Conservation (phyloP, 2,329 filamentous ascomycete genomes). For the Pseudogymnoascus sp. region DNA sequence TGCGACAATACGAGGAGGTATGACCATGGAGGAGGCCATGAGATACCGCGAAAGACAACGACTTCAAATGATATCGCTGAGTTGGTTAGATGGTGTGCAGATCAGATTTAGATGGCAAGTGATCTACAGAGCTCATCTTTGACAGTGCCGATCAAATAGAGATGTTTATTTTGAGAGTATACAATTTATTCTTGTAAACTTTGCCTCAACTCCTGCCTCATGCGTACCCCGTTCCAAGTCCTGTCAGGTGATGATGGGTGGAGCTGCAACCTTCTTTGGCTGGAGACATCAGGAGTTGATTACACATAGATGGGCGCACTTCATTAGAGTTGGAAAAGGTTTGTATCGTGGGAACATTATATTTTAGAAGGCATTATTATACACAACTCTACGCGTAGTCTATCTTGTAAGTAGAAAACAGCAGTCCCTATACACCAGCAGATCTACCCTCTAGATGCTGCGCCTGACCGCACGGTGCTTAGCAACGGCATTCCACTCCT, state of each 20-base stretch:
- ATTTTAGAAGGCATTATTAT: constrained; percentile 1
- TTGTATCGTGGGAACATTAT: background rate
- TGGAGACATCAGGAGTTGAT: background rate
- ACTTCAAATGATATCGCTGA: constrained; percentile 29
- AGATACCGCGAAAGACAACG: constrained; percentile 31
- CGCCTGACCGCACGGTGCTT: background rate
- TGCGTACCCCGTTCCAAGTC: background rate
- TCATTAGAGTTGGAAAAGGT: background rate
- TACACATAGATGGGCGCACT: background rate
- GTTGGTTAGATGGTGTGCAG: constrained; percentile 15
- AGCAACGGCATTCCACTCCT: background rate
- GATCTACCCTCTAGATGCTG: background rate
- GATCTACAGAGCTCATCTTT: background rate
- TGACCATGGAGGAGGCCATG: constrained; percentile 37
- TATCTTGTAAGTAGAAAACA: background rate
- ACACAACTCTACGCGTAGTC: constrained; percentile 3
- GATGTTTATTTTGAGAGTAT: background rate
- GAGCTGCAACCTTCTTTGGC: background rate
- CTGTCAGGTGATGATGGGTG: background rate
- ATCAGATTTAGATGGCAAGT: background rate
- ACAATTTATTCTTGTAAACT: background rate
- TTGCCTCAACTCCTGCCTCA: background rate
- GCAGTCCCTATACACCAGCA: background rate
- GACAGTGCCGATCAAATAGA: background rate
- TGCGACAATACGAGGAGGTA: constrained; percentile 29